phyloP scores from a whole-genome alignment of 2,329 filamentous ascomycete genomes.

The Raffaelea arxii region DNA sequence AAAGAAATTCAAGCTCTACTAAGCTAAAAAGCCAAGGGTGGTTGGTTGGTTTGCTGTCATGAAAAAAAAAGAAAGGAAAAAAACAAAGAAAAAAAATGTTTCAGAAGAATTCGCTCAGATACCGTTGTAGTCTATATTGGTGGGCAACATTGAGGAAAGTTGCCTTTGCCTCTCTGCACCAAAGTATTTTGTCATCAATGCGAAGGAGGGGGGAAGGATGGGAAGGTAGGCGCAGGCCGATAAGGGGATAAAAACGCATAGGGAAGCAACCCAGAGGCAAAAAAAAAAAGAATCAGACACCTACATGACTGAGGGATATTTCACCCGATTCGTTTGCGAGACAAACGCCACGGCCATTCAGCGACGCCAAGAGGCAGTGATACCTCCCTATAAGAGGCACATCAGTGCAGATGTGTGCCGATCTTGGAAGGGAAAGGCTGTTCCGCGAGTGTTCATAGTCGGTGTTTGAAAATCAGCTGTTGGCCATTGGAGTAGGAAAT shows the following conservation, averaged over 20 bases:
- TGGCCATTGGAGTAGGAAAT: neutral
- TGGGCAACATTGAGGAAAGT: constrained; percentile 52
- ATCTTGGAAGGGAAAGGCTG: neutral
- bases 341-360: constrained; percentile 9
- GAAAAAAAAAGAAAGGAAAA: neutral
- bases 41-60: no score
- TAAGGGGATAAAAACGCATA: neutral
- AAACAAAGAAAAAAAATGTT: neutral
- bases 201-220: constrained; percentile 17
- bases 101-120: constrained; percentile 59
- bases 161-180: constrained; percentile 51
- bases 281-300: constrained; percentile 5
- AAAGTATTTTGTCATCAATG: constrained; percentile 52
- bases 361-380: neutral
- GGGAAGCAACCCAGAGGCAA: neutral
- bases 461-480: neutral
- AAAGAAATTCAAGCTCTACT: neutral
- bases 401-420: constrained; percentile 1
- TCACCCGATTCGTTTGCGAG: constrained; percentile 8
- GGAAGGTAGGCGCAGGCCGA: neutral
- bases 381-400: neutral
- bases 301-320: constrained; percentile 19
- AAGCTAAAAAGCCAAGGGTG: neutral
- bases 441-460: neutral
- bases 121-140: constrained; percentile 89